These are phyloP conservation scores for Nakaseomyces sp. DNA, from an alignment of 1,139 yeast species.

Conservation along the genomic window DNA sequence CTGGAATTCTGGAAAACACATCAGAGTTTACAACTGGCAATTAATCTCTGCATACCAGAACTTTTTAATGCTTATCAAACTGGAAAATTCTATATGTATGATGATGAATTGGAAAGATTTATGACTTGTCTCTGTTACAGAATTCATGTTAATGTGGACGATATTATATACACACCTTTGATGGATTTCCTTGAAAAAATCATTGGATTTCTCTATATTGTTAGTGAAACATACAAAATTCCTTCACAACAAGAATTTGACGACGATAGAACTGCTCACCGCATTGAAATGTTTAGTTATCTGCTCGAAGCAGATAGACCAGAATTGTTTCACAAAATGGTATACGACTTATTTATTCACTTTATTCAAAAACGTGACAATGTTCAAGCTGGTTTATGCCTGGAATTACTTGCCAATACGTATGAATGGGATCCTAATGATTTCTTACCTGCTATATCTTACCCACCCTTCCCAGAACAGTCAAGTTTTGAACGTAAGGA, in stretches of 20 bases:
- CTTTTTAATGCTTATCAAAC: slow-evolving; percentile 24
- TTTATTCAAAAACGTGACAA: slow-evolving; percentile 52
- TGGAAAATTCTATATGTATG: slow-evolving; percentile 20
- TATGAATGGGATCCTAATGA: slow-evolving; percentile 66
- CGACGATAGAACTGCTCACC: slow-evolving; percentile 78
- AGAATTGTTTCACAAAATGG: slow-evolving; percentile 68
- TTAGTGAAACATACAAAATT: slow-evolving; percentile 61
- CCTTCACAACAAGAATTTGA: slow-evolving; percentile 81
- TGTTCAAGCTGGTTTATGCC: slow-evolving; percentile 77
- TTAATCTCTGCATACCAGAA: slow-evolving; percentile 21
- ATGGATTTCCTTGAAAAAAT: slow-evolving; percentile 48
- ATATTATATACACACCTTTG: slow-evolving; percentile 51
- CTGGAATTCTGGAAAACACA: slow-evolving; percentile 17
- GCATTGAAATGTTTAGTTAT: slow-evolving; percentile 66
- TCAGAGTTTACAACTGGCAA: slow-evolving; percentile 15
- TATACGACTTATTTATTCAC: slow-evolving; percentile 64
- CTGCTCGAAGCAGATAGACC: slow-evolving; percentile 74
- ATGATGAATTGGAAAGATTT: slow-evolving; percentile 19
- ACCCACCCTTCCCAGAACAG: slow-evolving; percentile 72
- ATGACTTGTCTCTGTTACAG: slow-evolving; percentile 17
- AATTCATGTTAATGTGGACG: slow-evolving; percentile 42
- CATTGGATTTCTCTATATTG: slow-evolving; percentile 54
- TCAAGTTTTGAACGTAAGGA: slow-evolving; percentile 78
- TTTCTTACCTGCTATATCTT: slow-evolving; percentile 46
- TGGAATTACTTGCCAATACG: slow-evolving; percentile 69